A percentile compares a stretch with the other conserved stretches of the same genome.
phyloP scores from a whole-genome alignment of 257 asterid genomes.

The Catharanthus roseus region DNA sequence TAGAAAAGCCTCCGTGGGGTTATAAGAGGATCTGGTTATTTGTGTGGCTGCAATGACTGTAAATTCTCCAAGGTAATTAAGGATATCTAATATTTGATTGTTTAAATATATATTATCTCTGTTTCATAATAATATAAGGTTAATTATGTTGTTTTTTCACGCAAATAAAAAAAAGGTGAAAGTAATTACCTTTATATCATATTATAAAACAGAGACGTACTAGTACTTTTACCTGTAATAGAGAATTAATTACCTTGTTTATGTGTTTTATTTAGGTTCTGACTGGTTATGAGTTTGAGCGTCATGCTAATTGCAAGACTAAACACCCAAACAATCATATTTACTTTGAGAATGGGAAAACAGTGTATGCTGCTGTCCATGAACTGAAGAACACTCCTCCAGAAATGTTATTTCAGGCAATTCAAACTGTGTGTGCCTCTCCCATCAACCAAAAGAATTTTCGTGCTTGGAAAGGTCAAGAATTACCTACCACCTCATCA shows the following conservation, averaged over 20 bases:
- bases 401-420: constrained; percentile 48
- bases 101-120: not conserved
- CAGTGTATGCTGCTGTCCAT: constrained; percentile 62
- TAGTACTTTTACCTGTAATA: not conserved
- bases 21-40: constrained; percentile 58
- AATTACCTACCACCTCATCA: no score
- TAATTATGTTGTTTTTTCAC: no score
- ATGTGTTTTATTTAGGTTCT: constrained; percentile 40
- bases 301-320: constrained; percentile 77
- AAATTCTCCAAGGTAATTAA: constrained; percentile 61
- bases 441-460: constrained; percentile 54
- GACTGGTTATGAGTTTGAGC: constrained; percentile 74
- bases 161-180: no score
- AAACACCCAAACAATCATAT: constrained; percentile 80
- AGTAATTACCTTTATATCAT: no score
- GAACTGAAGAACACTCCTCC: constrained; percentile 67
- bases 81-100: not conserved
- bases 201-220: no score
- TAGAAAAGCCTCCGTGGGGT: constrained; percentile 69
- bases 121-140: no score
- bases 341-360: constrained; percentile 70
- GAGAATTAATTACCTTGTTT: constrained; percentile 10
- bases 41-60: constrained; percentile 75
- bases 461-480: constrained; percentile 70
- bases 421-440: constrained; percentile 53